A percentile compares a stretch with the other conserved stretches of the same genome.
These are phyloP conservation scores for Pyrenochaeta sp. DNA, from an alignment of 2,329 filamentous ascomycete genomes.

Conservation along the genomic window DNA sequence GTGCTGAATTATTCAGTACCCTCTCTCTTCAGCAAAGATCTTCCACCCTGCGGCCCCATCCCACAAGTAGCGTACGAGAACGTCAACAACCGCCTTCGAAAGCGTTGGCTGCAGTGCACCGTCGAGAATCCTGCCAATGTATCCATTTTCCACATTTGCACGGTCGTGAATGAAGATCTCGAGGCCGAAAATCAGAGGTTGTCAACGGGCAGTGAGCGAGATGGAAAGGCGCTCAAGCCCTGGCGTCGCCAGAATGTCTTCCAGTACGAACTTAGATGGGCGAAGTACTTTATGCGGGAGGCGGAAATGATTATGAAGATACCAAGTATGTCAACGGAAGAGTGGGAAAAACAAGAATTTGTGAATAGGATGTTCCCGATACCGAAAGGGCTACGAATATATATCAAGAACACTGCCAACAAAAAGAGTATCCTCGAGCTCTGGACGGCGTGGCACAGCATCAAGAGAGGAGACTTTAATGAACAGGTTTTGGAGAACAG, in stretches of 20 bases:
- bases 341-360: conserved; percentile 16
- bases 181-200: conserved; percentile 11
- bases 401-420: neutral
- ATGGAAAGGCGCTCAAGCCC: conserved; percentile 18
- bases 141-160: conserved; percentile 16
- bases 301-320: conserved; percentile 11
- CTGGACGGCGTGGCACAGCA: conserved; percentile 37
- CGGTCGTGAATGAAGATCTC: conserved; percentile 10
- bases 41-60: conserved; percentile 31
- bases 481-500: too few species aligned
- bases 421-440: conserved; percentile 9
- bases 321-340: conserved; percentile 16
- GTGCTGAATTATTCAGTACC: conserved; percentile 29
- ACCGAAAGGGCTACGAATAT: conserved; percentile 19
- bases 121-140: neutral
- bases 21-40: conserved; percentile 27
- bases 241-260: conserved; percentile 35
- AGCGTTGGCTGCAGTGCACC: conserved; percentile 21
- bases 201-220: conserved; percentile 1
- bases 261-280: conserved; percentile 32
- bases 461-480: too few species aligned
- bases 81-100: conserved; percentile 24
- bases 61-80: conserved; percentile 38
- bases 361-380: conserved; percentile 14
- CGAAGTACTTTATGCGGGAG: conserved; percentile 35